Percentiles rank a stretch among this genome's conserved stretches.
Conservation (phyloP, 306 rosid genomes). For the Ormosia semicastrata region DNA sequence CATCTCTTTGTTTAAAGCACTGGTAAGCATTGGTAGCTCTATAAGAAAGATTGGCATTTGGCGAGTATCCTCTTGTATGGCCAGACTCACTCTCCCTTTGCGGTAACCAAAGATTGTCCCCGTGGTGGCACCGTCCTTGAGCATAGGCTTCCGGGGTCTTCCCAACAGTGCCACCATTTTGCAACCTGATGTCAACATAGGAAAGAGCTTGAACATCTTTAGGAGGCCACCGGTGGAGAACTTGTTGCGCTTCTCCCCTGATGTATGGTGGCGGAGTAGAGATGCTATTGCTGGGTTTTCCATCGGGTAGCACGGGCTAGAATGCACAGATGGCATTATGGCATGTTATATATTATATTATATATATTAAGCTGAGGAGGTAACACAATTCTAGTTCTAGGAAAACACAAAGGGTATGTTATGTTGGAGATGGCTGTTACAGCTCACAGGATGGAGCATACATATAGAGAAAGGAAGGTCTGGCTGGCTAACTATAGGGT, state of each 20-base stretch:
- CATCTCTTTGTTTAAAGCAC: conserved; percentile 82
- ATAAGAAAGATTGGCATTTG: conserved; percentile 79
- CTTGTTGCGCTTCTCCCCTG: conserved; percentile 44
- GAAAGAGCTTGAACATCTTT: conserved; percentile 78
- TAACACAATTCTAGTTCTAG: neutral
- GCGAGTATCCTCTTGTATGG: conserved; percentile 92
- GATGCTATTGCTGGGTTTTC: conserved; percentile 71
- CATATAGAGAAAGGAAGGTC: neutral
- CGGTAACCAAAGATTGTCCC: conserved; percentile 89
- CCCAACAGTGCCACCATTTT: conserved; percentile 93
- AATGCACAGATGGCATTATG: conserved; percentile 67
- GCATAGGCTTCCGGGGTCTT: conserved; percentile 67
- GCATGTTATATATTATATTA: neutral
- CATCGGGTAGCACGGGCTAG: conserved; percentile 75
- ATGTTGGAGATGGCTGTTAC: conserved; percentile 21
- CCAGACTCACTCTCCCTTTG: conserved; percentile 80
- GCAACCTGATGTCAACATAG: conserved; percentile 90
- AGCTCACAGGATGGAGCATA: conserved; percentile 15
- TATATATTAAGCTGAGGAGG: neutral
- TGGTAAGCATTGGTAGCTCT: conserved; percentile 78
- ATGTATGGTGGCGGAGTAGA: conserved; percentile 50
- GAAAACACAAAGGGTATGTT: neutral
- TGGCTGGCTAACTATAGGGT: conserved; percentile 22
- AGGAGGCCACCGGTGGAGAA: conserved; percentile 59
- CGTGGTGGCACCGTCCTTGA: conserved; percentile 81